Evolutionary conservation across 495 filamentous ascomycete species (phyloP), one percentile per base, ranked within the genome.

Genomic region (Aspergillus campestris): DNA sequence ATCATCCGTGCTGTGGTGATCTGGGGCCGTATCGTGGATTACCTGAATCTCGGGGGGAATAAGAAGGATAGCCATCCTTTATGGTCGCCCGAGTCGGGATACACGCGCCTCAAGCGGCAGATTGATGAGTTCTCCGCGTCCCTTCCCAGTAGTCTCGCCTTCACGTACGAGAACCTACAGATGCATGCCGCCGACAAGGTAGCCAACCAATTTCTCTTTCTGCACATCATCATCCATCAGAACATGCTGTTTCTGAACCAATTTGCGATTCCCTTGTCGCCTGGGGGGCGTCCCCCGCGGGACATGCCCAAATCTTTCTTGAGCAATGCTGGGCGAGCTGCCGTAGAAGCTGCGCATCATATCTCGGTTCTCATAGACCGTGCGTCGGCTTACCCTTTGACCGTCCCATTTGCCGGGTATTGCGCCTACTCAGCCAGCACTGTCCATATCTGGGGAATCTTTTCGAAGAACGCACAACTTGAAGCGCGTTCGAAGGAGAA

Each of bases 321-420:
- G 15, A 80, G 79, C 43, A 84, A 86, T 49, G 83, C 86, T 8
- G 79, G 80, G 27, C 75, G 81, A 37, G 83, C 81, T 42, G 87
- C 88, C 3, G 81, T 95, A 40, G 83, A 86, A 36, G 87, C 90
- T n/a, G 92, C 92, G 10, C 90, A 89, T 60, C 77, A 87, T 47
- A 89, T 96, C 34, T 95, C 92, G 1, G 75, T 80, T 18, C 67
- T 98, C 39, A 75, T 96, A 39, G 83, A 86, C 52, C 85, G 89
- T 42, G 81, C 84, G 30, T 83, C 84, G 49, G 79, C 83, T 31
- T 80, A 94, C 61, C 79, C 82, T 42, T 80, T 95, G 24, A 83
- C 86, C 6, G 91, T 90, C 11, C 91, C 92, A 3, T 98, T 96
- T 59, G 82, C 86, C 1, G 91, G 92, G 0, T 98, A 98, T 58